phyloP scores from a whole-genome alignment of 345 rosid genomes.

The Arabis alpina region DNA sequence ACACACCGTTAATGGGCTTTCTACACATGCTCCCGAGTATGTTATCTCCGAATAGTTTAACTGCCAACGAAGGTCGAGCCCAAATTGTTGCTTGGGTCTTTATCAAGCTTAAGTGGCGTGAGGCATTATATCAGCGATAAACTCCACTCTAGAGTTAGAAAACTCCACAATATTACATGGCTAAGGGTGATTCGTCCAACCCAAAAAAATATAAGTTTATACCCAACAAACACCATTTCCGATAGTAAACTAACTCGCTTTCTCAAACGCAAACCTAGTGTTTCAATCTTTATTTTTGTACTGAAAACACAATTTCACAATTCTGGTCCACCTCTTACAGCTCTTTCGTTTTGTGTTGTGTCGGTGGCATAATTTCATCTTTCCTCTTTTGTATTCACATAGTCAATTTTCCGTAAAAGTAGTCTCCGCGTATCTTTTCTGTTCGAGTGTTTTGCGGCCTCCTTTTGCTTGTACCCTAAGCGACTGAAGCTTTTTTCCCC shows the following conservation, averaged over 20 bases:
- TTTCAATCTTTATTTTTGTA: conserved; percentile 10
- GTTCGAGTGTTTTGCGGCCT: conserved; percentile 33
- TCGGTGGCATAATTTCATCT: conserved; percentile 44
- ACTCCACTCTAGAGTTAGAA: no score
- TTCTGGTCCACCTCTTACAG: conserved; percentile 40
- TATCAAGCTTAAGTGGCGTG: no score
- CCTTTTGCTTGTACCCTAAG: conserved; percentile 39
- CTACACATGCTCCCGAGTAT: no score
- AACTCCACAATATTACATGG: no score
- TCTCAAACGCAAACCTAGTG: conserved; percentile 8
- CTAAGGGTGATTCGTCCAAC: no score
- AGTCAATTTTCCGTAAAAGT: conserved; percentile 19
- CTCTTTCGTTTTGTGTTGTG: conserved; percentile 29
- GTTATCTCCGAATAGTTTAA: no score
- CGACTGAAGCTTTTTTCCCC: conserved; percentile 1
- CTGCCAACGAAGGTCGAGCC: no score
- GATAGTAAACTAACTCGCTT: not conserved
- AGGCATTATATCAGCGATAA: no score
- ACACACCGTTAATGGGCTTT: no score
- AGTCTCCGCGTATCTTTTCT: not conserved
- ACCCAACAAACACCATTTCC: no score
- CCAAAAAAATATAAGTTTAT: no score
- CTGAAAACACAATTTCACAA: not conserved
- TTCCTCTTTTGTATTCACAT: conserved; percentile 29
- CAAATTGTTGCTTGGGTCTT: no score